phyloP scores from a whole-genome alignment of 1,284 basidiomycete species.

The Pascua guehoae region DNA sequence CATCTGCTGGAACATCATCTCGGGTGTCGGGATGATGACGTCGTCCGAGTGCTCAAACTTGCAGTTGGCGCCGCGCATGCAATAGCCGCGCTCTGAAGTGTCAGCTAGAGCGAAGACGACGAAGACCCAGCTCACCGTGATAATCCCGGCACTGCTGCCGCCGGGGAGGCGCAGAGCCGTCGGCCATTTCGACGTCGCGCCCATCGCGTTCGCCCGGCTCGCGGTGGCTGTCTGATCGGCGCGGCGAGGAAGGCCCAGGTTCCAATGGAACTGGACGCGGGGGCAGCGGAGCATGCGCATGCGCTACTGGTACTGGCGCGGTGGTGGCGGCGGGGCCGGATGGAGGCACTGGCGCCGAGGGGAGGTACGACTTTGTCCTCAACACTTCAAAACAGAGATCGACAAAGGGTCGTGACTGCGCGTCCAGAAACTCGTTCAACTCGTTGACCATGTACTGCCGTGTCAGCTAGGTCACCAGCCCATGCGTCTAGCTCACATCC shows the following conservation, averaged over 20 bases:
- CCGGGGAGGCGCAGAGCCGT: background rate
- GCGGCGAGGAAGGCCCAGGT: slow-evolving; percentile 25
- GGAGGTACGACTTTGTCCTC: slow-evolving; percentile 74
- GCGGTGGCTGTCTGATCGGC: slow-evolving; percentile 2
- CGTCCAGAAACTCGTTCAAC: slow-evolving; percentile 87
- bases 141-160: slow-evolving; percentile 68
- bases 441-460: slow-evolving; percentile 62
- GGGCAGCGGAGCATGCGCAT: slow-evolving; percentile 20
- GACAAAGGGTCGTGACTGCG: slow-evolving; percentile 74
- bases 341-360: slow-evolving; percentile 28
- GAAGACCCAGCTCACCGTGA: slow-evolving; percentile 71
- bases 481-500: slow-evolving; percentile 50
- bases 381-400: slow-evolving; percentile 77
- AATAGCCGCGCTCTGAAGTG: slow-evolving; percentile 74
- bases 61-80: slow-evolving; percentile 82
- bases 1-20: slow-evolving; percentile 51
- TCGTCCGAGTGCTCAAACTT: slow-evolving; percentile 82
- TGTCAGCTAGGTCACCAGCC: background rate
- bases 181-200: slow-evolving; percentile 28
- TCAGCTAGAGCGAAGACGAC: background rate
- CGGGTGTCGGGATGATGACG: slow-evolving; percentile 50
- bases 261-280: slow-evolving; percentile 15
- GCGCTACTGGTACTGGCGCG: slow-evolving; percentile 26
- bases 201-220: background rate
- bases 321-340: slow-evolving; percentile 24